Conservation (phyloP, 441 rosid genomes). For the Adansonia gregorii region DNA sequence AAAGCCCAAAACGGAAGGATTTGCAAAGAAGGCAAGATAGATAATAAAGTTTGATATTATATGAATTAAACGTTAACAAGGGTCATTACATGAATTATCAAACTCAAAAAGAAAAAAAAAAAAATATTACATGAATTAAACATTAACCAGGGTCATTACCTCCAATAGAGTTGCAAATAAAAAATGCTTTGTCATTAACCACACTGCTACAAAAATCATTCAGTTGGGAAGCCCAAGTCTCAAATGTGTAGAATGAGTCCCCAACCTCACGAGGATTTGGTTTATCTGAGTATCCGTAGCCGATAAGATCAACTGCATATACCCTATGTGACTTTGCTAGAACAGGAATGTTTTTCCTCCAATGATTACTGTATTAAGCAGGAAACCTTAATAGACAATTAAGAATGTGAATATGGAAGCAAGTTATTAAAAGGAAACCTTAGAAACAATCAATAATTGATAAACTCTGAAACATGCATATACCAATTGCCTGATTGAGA, state of each 20-base stretch:
- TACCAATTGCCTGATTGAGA: not conserved
- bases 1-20: not conserved
- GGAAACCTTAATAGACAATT: constrained; percentile 21
- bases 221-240: constrained; percentile 84
- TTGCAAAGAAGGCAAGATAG: not conserved
- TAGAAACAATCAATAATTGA: not conserved
- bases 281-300: constrained; percentile 89
- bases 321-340: constrained; percentile 79
- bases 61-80: too few species aligned
- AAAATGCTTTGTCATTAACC: constrained; percentile 80
- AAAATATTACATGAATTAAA: not conserved
- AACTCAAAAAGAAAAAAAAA: not conserved
- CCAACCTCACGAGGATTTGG: constrained; percentile 74
- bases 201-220: constrained; percentile 71
- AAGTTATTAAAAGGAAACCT: constrained; percentile 19
- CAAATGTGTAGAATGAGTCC: constrained; percentile 76
- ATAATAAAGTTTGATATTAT: not conserved
- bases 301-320: constrained; percentile 82
- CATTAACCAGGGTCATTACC: constrained; percentile 47
- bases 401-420: not conserved
- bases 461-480: constrained; percentile 7
- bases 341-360: constrained; percentile 85
- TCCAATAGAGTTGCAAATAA: constrained; percentile 93
- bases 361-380: constrained; percentile 63
- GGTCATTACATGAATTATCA: too few species aligned